These are phyloP conservation scores for Chaetomium strumarium DNA, from an alignment of 2,329 filamentous ascomycete genomes.

Conservation along the genomic window DNA sequence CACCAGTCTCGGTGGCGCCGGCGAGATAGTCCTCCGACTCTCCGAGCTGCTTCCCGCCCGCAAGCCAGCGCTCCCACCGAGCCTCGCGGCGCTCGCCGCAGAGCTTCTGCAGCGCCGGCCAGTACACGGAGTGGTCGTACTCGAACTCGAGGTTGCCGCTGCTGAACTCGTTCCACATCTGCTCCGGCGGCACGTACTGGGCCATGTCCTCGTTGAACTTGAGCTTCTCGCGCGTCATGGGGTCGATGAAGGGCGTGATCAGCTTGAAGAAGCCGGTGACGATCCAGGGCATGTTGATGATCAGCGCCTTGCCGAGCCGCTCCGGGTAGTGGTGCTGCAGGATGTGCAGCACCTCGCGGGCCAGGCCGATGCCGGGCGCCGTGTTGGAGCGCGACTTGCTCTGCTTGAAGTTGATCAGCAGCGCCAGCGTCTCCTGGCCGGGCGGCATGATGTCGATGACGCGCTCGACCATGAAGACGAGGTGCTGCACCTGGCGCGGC, in stretches of 20 bases:
- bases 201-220: constrained; percentile 94
- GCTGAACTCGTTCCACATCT: constrained; percentile 71
- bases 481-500: constrained; percentile 82
- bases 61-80: constrained; percentile 66
- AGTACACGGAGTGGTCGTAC: constrained; percentile 85
- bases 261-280: constrained; percentile 94
- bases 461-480: constrained; percentile 93
- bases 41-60: constrained; percentile 73
- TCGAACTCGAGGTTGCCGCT: constrained; percentile 76
- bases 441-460: constrained; percentile 82
- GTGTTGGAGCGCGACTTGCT: constrained; percentile 69
- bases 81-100: constrained; percentile 59
- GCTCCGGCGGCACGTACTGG: constrained; percentile 71
- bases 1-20: constrained; percentile 39
- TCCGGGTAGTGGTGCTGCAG: constrained; percentile 96
- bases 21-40: constrained; percentile 85
- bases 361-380: constrained; percentile 65
- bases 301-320: constrained; percentile 77
- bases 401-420: constrained; percentile 88
- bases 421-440: constrained; percentile 76
- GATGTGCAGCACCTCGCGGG: constrained; percentile 80
- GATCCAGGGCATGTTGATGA: constrained; percentile 88
- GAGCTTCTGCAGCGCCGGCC: constrained; percentile 74
- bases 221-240: constrained; percentile 86
- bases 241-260: constrained; percentile 94